Percentiles rank a stretch among this genome's conserved stretches.
Conservation (phyloP, 495 filamentous ascomycete genomes). For the Letharia lupina region DNA sequence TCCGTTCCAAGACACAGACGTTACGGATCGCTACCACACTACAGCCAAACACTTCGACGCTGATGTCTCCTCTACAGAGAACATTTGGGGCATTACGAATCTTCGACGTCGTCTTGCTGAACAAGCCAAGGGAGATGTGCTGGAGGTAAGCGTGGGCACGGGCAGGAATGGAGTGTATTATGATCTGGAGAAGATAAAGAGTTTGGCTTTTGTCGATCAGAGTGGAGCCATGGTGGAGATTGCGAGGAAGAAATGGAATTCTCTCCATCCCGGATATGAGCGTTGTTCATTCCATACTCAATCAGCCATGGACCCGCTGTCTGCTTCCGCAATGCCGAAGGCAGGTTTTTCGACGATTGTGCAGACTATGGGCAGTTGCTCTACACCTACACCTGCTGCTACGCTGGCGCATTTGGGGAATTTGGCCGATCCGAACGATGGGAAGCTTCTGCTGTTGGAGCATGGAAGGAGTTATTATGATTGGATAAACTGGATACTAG, state of each 20-base stretch:
- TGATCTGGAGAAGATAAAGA: slow-evolving; percentile 38
- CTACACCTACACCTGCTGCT: slow-evolving; percentile 60
- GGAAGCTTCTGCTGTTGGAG: slow-evolving; percentile 79
- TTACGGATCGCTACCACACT: slow-evolving; percentile 48
- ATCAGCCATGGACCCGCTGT: slow-evolving; percentile 29
- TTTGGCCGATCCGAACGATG: slow-evolving; percentile 40
- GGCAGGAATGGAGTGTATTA: slow-evolving; percentile 80
- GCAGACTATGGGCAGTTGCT: slow-evolving; percentile 91
- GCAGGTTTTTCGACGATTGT: slow-evolving; percentile 70
- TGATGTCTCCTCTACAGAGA: slow-evolving; percentile 57
- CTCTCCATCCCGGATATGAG: slow-evolving; percentile 39
- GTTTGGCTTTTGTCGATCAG: slow-evolving; percentile 54
- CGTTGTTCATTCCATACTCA: slow-evolving; percentile 38
- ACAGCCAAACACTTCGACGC: slow-evolving; percentile 55
- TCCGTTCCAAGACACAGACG: slow-evolving; percentile 30
- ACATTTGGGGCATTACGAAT: slow-evolving; percentile 51
- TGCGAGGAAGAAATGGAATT: slow-evolving; percentile 49
- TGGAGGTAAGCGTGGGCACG: slow-evolving; percentile 88
- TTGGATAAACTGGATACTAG: slow-evolving; percentile 72
- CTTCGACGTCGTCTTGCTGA: slow-evolving; percentile 54
- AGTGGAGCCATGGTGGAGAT: slow-evolving; percentile 57
- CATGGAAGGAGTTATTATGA: slow-evolving; percentile 73
- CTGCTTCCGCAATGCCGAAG: slow-evolving; percentile 15
- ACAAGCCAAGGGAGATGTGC: slow-evolving; percentile 65
- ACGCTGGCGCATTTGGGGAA: slow-evolving; percentile 30